These are phyloP conservation scores for Hippophae gyantsensis DNA, from an alignment of 306 rosid genomes.

Conservation along the genomic window DNA sequence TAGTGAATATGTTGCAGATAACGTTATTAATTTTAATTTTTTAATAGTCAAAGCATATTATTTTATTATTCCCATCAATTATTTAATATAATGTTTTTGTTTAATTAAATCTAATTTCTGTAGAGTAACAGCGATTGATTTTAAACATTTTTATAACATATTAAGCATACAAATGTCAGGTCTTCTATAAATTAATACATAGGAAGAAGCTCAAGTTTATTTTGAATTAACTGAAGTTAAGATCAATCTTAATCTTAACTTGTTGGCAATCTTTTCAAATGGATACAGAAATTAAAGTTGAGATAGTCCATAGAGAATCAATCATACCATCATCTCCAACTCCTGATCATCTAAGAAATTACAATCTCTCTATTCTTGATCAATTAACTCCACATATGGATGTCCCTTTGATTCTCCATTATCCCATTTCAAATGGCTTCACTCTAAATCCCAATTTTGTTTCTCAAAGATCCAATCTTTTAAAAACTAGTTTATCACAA, in stretches of 20 bases:
- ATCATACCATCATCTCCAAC: slow-evolving; percentile 29
- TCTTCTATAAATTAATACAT: background rate
- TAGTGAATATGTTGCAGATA: too few species aligned
- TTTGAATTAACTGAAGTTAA: background rate
- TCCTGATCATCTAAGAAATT: slow-evolving; percentile 9
- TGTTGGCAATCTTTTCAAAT: background rate
- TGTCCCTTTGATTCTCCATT: slow-evolving; percentile 1
- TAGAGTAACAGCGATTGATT: too few species aligned
- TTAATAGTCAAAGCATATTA: too few species aligned
- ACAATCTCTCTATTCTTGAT: slow-evolving; percentile 11
- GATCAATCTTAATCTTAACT: background rate
- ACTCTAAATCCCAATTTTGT: background rate
- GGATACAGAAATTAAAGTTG: slow-evolving; percentile 5
- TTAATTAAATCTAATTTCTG: too few species aligned
- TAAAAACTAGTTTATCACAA: slow-evolving; percentile 5
- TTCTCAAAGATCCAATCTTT: background rate
- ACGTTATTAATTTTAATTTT: too few species aligned
- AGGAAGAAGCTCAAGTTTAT: background rate
- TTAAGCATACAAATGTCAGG: too few species aligned
- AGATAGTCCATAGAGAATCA: slow-evolving; percentile 5
- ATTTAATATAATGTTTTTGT: too few species aligned
- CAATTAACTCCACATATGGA: slow-evolving; percentile 2
- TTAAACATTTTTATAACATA: too few species aligned
- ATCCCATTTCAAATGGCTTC: background rate
- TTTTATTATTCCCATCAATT: too few species aligned